A percentile compares a stretch with the other conserved stretches of the same genome.
These are phyloP conservation scores for Furculomyces boomerangus DNA, from an alignment of 371 early-diverging fungal genomes.

Conservation along the genomic window DNA sequence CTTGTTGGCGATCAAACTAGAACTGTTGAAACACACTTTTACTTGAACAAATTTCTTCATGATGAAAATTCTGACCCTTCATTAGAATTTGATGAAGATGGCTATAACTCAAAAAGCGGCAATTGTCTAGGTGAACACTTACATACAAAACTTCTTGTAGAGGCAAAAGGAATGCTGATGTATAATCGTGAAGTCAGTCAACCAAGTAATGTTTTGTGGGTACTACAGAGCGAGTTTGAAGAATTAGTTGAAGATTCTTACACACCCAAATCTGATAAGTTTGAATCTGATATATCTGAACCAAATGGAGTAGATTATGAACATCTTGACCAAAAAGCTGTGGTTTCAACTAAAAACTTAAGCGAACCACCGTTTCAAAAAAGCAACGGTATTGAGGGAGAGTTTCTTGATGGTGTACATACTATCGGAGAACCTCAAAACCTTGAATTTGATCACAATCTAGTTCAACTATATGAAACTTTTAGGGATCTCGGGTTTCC, in stretches of 20 bases:
- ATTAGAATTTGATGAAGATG: background rate
- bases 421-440: too few relatives aligned
- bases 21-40: constrained; percentile 58
- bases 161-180: constrained; percentile 83
- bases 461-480: background rate
- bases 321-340: too few relatives aligned
- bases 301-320: too few relatives aligned
- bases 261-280: background rate
- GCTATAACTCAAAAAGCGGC: constrained; percentile 6
- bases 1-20: constrained; percentile 44
- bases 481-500: background rate
- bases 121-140: constrained; percentile 6
- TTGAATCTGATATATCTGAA: too few relatives aligned
- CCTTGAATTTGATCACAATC: too few relatives aligned
- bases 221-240: constrained; percentile 17
- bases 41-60: constrained; percentile 19
- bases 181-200: constrained; percentile 44
- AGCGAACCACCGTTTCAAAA: too few relatives aligned
- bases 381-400: too few relatives aligned
- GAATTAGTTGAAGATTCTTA: background rate
- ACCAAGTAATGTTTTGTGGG: constrained; percentile 73
- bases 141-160: constrained; percentile 32
- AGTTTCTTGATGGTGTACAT: too few relatives aligned
- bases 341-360: too few relatives aligned
- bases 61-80: background rate